Evolutionary conservation across 2,329 filamentous ascomycete genomes (phyloP), one percentile per base, ranked within the genome.

Genomic region (Coleophoma cylindrospora): DNA sequence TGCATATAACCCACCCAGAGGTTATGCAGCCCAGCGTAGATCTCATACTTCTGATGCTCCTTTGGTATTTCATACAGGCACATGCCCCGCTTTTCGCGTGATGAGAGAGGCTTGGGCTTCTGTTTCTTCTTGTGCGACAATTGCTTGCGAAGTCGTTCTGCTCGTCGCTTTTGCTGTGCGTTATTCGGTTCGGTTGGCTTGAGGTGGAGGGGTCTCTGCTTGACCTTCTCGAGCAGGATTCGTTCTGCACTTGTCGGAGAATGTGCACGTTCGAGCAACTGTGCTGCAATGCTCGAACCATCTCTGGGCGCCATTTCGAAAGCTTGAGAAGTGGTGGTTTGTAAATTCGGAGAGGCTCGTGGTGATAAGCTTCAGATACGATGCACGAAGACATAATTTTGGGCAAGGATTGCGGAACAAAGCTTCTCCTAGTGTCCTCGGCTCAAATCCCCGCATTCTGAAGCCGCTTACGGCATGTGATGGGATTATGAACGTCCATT

Each of bases 1-100:
- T 84, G 81, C 62, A 94, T 87, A 68, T 99, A 99, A 3, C 80
- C 84, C 36, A 84, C 69, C 94, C 94, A 99, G 55, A 99, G 73
- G 14, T 69, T 68, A 65, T 95, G 82, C 57, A 99, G 70, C 0
- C 87, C 86, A 58, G 83, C 79, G 66, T 94, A 97, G 33, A 92
- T 77, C 4, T 75, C 75, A 63, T 95, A 95, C 54, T 83, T 84
- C 57, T 80, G 79, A 50, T 85, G 81, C 34, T 77, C 71, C 52
- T 81, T 81, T 0, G 87, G 86, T 6, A 96, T 77, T 11, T 88
- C 80, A 70, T 95, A 85, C 14, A 96, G 74, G 11, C 83, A 81
- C 0, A 91, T 75, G 4, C 72, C 72, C 13, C 91, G 84, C 58
- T 91, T 90, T 64, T 94, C 80, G 19, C 85, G 82, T 1, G 91